Evolutionary conservation across 805 yeast genomes (phyloP).

Genomic region (Nakazawaea molendinolei): DNA sequence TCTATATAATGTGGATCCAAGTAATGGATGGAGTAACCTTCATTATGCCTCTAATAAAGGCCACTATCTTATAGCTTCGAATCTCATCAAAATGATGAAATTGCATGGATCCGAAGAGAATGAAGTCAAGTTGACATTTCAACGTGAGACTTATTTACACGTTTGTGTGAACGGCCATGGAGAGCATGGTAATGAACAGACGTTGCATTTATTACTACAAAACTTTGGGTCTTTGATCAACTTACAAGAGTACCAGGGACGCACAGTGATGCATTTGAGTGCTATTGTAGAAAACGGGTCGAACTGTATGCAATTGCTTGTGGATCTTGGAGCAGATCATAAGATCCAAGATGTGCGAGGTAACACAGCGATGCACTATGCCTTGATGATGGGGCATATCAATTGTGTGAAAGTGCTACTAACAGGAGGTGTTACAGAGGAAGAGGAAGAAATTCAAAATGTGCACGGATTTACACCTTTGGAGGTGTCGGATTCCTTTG

Average conservation of each 20-base stretch:
- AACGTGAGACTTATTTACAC: constrained; percentile 63
- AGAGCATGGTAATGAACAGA: constrained; percentile 55
- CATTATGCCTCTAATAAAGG: constrained; percentile 80
- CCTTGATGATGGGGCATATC: constrained; percentile 62
- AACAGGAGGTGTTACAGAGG: constrained; percentile 34
- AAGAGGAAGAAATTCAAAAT: constrained; percentile 41
- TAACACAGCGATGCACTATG: constrained; percentile 80
- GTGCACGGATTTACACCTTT: constrained; percentile 58
- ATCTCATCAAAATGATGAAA: constrained; percentile 17
- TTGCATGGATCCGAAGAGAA: constrained; percentile 14
- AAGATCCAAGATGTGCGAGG: constrained; percentile 67
- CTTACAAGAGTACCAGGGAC: constrained; percentile 36
- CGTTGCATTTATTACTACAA: constrained; percentile 66
- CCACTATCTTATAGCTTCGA: constrained; percentile 45
- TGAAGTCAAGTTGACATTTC: constrained; percentile 39
- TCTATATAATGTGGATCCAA: constrained; percentile 59
- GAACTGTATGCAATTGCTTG: constrained; percentile 48
- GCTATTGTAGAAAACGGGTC: constrained; percentile 45
- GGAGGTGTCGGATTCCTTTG: constrained; percentile 51
- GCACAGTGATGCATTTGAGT: constrained; percentile 64
- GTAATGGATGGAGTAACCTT: constrained; percentile 75
- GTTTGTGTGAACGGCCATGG: constrained; percentile 47
- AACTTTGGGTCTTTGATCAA: constrained; percentile 53
- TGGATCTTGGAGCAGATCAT: constrained; percentile 74
- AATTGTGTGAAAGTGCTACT: constrained; percentile 46